Conservation (phyloP, 164 flowering plant species). For the Vitis labrusca region DNA sequence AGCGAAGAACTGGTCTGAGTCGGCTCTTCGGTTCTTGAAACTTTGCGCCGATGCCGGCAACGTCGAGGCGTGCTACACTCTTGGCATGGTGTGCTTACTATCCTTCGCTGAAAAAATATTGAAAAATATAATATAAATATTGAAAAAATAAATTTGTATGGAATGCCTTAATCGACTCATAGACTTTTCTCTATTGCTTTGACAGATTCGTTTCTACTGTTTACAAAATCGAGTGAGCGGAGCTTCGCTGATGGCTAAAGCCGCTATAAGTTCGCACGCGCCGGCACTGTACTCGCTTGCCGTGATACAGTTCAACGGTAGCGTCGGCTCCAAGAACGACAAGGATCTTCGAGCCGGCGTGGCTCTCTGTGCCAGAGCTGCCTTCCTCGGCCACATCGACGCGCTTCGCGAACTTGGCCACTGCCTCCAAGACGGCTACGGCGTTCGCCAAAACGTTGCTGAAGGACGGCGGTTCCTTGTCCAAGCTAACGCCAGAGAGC, state of each 20-base stretch:
- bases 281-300: slow-evolving; percentile 75
- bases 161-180: neutral
- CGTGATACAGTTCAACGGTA: slow-evolving; percentile 89
- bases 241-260: slow-evolving; percentile 78
- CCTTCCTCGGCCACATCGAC: slow-evolving; percentile 72
- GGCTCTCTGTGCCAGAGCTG: slow-evolving; percentile 72
- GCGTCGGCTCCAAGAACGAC: slow-evolving; percentile 64
- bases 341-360: slow-evolving; percentile 79
- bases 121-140: neutral
- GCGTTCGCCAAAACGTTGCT: slow-evolving; percentile 50
- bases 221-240: slow-evolving; percentile 63
- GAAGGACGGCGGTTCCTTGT: slow-evolving; percentile 66
- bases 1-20: slow-evolving; percentile 37
- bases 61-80: slow-evolving; percentile 35
- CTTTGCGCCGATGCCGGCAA: slow-evolving; percentile 34
- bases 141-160: neutral
- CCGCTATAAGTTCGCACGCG: slow-evolving; percentile 73
- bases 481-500: slow-evolving; percentile 50
- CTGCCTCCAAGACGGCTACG: slow-evolving; percentile 86
- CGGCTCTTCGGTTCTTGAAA: slow-evolving; percentile 37
- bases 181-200: neutral
- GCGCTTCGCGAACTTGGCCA: slow-evolving; percentile 82
- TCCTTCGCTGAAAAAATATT: too few species aligned
- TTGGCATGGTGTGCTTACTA: slow-evolving; percentile 31
- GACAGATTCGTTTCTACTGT: slow-evolving; percentile 78